A percentile compares a stretch with the other conserved stretches of the same genome.
Evolutionary conservation across 768 basidiomycete genomes (phyloP).

Genomic region (Kwoniella mangroviensis): DNA sequence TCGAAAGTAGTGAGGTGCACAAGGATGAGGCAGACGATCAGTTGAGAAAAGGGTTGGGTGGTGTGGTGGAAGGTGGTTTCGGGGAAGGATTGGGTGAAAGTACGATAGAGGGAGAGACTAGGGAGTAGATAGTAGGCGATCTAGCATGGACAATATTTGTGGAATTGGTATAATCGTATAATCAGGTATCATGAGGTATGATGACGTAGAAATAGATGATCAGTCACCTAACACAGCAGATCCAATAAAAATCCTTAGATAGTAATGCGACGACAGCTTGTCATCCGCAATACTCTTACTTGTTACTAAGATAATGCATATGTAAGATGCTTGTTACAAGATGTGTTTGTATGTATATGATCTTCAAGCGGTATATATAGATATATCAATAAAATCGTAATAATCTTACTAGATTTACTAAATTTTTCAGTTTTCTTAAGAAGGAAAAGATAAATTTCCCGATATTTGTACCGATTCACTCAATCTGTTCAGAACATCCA

Average conservation of each 20-base stretch:
- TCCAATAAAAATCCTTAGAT: too few species aligned
- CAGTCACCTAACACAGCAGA: too few species aligned
- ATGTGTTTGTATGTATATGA: background rate
- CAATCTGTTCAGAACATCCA: background rate
- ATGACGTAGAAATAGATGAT: too few species aligned
- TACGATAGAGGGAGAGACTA: constrained; percentile 17
- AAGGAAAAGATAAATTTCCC: background rate
- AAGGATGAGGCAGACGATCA: constrained; percentile 5
- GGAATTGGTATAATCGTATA: too few species aligned
- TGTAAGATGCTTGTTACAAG: constrained; percentile 28
- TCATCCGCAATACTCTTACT: too few species aligned
- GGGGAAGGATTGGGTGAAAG: constrained; percentile 20
- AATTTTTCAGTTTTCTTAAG: background rate
- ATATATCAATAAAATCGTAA: background rate
- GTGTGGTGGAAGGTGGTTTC: constrained; percentile 7
- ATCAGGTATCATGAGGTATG: too few species aligned
- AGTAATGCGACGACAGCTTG: too few species aligned
- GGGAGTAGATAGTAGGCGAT: background rate
- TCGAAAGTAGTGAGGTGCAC: constrained; percentile 33
- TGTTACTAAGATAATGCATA: constrained; percentile 11
- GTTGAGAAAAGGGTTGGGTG: constrained; percentile 7
- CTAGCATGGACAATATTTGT: too few species aligned
- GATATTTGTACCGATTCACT: background rate
- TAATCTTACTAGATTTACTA: background rate
- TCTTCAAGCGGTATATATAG: background rate